Percentiles rank a stretch among this genome's conserved stretches.
These are phyloP conservation scores for Picea engelmannii DNA, from an alignment of 83 land plant species.

Conservation along the genomic window DNA sequence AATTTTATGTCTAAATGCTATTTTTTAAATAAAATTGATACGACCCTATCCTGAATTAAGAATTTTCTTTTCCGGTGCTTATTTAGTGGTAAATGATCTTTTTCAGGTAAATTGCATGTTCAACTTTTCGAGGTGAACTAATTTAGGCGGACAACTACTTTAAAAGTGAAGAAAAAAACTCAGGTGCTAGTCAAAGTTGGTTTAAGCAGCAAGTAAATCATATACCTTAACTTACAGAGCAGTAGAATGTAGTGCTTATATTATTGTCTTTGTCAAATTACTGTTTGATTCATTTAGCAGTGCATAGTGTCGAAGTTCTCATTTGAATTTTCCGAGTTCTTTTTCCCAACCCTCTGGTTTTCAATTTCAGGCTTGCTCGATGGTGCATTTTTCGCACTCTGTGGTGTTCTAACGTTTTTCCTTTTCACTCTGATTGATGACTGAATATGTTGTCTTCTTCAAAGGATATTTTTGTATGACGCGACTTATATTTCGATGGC, in stretches of 20 bases:
- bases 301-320: neutral
- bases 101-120: no score
- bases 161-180: neutral
- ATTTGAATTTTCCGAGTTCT: neutral
- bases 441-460: neutral
- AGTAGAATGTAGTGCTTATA: neutral
- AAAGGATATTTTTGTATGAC: neutral
- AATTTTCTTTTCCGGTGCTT: no score
- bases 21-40: no score
- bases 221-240: neutral
- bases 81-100: no score
- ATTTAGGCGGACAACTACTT: neutral
- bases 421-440: neutral
- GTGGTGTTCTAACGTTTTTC: neutral
- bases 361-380: neutral
- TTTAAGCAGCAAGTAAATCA: neutral
- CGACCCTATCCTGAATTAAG: no score
- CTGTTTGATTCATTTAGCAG: neutral
- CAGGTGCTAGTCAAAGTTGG: neutral
- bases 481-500: neutral
- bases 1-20: no score
- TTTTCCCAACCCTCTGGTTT: neutral
- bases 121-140: no score
- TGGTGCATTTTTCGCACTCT: neutral
- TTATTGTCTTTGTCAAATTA: neutral